A percentile compares a stretch with the other conserved stretches of the same genome.
Evolutionary conservation across 2,329 filamentous ascomycete genomes (phyloP).

Genomic region (Xylaria sp.): DNA sequence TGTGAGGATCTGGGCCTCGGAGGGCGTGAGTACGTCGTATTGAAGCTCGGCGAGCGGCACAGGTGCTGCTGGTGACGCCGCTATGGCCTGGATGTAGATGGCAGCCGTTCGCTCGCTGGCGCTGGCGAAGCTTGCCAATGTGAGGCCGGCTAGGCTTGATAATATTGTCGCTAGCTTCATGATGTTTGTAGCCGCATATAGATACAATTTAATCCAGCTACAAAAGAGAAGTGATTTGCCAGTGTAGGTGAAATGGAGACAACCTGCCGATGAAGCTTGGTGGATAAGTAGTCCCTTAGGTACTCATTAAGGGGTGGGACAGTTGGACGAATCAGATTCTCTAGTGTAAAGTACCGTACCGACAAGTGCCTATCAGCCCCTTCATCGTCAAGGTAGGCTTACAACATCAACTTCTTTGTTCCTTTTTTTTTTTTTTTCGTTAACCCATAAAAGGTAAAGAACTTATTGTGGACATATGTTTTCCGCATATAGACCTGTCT

Average conservation of each 20-base stretch:
- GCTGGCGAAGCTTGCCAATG: slow-evolving; percentile 51
- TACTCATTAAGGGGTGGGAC: neutral
- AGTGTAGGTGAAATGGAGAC: neutral
- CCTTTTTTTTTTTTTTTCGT: too few relatives aligned
- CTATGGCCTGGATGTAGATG: slow-evolving; percentile 65
- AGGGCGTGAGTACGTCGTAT: slow-evolving; percentile 60
- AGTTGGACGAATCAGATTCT: slow-evolving; percentile 3
- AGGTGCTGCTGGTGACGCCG: slow-evolving; percentile 49
- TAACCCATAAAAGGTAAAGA: neutral
- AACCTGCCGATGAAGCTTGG: neutral
- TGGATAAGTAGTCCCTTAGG: neutral
- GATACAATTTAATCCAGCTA: neutral
- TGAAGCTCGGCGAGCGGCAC: slow-evolving; percentile 65
- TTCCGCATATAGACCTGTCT: neutral
- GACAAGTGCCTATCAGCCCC: neutral
- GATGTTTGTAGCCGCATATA: slow-evolving; percentile 48
- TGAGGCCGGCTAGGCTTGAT: slow-evolving; percentile 55
- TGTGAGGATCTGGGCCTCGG: slow-evolving; percentile 59
- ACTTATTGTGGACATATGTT: neutral
- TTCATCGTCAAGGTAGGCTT: neutral
- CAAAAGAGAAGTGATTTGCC: slow-evolving; percentile 14
- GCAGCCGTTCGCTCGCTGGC: slow-evolving; percentile 57
- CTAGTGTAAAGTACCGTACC: neutral
- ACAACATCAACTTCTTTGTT: neutral
- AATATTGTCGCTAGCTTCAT: slow-evolving; percentile 58